These are phyloP conservation scores for Plicaturopsis crispa DNA, from an alignment of 768 basidiomycete genomes.

Conservation along the genomic window DNA sequence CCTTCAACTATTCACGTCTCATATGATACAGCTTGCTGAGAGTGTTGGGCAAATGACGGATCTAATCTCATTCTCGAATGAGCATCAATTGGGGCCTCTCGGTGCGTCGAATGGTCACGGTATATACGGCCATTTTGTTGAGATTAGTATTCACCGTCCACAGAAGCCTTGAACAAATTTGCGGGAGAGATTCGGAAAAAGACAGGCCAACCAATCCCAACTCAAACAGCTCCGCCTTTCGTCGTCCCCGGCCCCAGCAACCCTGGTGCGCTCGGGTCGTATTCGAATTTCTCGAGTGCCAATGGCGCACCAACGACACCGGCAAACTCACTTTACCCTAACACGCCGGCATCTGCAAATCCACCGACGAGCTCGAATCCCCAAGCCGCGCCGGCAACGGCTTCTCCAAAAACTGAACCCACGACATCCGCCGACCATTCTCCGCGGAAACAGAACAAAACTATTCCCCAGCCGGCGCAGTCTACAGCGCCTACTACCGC, in stretches of 20 bases:
- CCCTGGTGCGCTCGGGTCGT: no score
- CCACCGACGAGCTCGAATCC: constrained; percentile 22
- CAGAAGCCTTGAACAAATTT: constrained; percentile 36
- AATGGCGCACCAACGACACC: constrained; percentile 17
- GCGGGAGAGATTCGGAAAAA: constrained; percentile 32
- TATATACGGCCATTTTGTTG: background rate
- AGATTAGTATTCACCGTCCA: background rate
- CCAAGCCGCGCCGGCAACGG: constrained; percentile 23
- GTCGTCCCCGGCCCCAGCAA: constrained; percentile 14
- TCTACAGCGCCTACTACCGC: constrained; percentile 28
- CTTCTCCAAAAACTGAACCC: constrained; percentile 42
- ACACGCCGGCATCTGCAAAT: constrained; percentile 38
- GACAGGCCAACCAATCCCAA: constrained; percentile 7
- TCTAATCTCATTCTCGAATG: constrained; percentile 57
- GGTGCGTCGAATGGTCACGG: constrained; percentile 35
- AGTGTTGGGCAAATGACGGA: constrained; percentile 78
- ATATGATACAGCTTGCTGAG: constrained; percentile 59
- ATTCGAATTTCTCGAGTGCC: constrained; percentile 15
- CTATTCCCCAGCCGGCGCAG: constrained; percentile 33
- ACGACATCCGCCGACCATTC: constrained; percentile 44
- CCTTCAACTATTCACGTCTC: constrained; percentile 5
- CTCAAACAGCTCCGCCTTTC: constrained; percentile 4
- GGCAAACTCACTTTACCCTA: constrained; percentile 43
- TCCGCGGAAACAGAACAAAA: constrained; percentile 59
- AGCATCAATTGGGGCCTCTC: constrained; percentile 49